A percentile compares a stretch with the other conserved stretches of the same genome.
Conservation (phyloP, 257 asterid species). For the Ballota nigra region DNA sequence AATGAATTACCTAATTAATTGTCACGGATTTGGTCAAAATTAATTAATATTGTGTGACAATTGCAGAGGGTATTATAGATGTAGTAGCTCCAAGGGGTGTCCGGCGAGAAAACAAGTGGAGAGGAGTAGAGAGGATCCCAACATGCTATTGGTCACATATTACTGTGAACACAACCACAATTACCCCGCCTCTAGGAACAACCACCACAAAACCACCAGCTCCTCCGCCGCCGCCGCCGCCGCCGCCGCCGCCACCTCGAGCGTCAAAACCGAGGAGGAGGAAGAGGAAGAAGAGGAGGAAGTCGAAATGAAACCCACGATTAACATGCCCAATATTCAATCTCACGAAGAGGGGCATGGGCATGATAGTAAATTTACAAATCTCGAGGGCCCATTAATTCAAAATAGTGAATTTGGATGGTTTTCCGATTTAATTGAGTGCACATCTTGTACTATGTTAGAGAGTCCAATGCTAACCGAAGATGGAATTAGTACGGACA, state of each 20-base stretch:
- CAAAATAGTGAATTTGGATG: slow-evolving; percentile 50
- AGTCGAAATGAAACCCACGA: slow-evolving; percentile 27
- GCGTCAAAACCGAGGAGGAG: slow-evolving; percentile 14
- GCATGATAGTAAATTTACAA: slow-evolving; percentile 32
- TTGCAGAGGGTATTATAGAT: slow-evolving; percentile 83
- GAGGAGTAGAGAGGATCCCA: slow-evolving; percentile 70
- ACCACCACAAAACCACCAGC: slow-evolving; percentile 18
- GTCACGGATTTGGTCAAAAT: background rate
- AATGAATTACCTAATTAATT: background rate
- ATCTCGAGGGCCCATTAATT: slow-evolving; percentile 26
- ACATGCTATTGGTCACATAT: slow-evolving; percentile 70
- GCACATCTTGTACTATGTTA: slow-evolving; percentile 41
- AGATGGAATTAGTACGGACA: slow-evolving; percentile 34
- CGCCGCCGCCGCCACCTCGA: slow-evolving; percentile 12
- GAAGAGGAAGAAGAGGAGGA: slow-evolving; percentile 32
- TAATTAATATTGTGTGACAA: background rate
- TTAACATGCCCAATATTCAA: slow-evolving; percentile 7
- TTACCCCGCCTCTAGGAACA: slow-evolving; percentile 52
- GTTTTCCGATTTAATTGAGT: slow-evolving; percentile 62
- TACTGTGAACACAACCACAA: slow-evolving; percentile 89
- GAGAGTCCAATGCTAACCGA: slow-evolving; percentile 54
- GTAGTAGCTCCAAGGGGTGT: slow-evolving; percentile 96
- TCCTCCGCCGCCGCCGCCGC: background rate
- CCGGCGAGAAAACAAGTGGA: slow-evolving; percentile 98
- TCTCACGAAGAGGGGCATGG: slow-evolving; percentile 15